Conservation (phyloP, 2,329 filamentous ascomycete genomes). For the Gaeumannomyces tritici region DNA sequence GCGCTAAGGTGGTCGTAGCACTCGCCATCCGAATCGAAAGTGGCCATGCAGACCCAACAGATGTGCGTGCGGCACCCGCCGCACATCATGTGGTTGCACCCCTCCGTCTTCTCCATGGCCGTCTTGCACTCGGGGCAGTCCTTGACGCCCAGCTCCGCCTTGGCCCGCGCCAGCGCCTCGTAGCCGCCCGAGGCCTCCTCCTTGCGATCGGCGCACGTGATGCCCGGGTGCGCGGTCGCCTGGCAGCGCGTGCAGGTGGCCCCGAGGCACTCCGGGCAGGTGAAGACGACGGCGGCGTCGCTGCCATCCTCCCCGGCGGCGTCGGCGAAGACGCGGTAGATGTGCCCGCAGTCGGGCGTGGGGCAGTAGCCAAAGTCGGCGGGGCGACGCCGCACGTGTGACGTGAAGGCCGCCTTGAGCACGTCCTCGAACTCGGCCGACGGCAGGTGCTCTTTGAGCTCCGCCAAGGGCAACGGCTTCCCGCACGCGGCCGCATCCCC, state of each 20-base stretch:
- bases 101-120: slow-evolving; percentile 1
- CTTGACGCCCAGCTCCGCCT: slow-evolving; percentile 6
- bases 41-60: slow-evolving; percentile 5
- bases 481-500: slow-evolving; percentile 16
- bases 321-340: slow-evolving; percentile 25
- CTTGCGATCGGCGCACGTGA: slow-evolving; percentile 5
- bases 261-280: slow-evolving; percentile 25
- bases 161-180: not conserved
- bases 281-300: slow-evolving; percentile 11
- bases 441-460: slow-evolving; percentile 19
- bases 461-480: slow-evolving; percentile 13
- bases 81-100: slow-evolving; percentile 6
- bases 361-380: slow-evolving; percentile 27
- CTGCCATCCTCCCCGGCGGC: no score
- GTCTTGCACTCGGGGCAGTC: slow-evolving; percentile 7
- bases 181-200: not conserved
- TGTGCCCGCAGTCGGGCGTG: slow-evolving; percentile 29
- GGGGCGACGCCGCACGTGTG: slow-evolving; percentile 22
- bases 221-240: slow-evolving; percentile 16
- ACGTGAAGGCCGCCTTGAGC: slow-evolving; percentile 23
- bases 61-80: slow-evolving; percentile 1
- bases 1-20: not conserved
- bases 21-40: not conserved
- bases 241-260: slow-evolving; percentile 25
- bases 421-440: slow-evolving; percentile 24